phyloP scores from a whole-genome alignment of 2,329 filamentous ascomycete genomes.

The Torrubiellomyces zombiae region DNA sequence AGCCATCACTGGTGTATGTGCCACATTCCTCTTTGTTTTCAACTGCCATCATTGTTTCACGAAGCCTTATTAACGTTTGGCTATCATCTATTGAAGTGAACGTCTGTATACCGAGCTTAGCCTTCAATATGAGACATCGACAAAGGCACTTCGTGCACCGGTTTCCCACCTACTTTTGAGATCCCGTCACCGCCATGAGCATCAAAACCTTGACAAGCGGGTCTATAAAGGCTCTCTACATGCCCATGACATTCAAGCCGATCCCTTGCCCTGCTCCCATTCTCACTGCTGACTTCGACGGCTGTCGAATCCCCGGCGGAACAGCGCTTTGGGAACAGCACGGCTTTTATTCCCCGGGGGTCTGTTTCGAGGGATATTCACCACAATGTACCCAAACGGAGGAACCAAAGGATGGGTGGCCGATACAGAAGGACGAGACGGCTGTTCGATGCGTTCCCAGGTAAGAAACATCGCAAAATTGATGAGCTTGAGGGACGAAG shows the following conservation, averaged over 20 bases:
- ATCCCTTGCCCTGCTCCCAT: constrained; percentile 8
- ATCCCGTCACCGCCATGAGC: constrained; percentile 3
- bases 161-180: too few relatives aligned
- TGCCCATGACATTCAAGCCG: constrained; percentile 9
- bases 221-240: constrained; percentile 6
- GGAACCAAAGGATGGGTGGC: constrained; percentile 6
- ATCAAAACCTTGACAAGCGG: constrained; percentile 5
- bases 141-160: too few relatives aligned
- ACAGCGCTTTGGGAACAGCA: constrained; percentile 9
- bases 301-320: constrained; percentile 9
- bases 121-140: too few relatives aligned
- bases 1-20: too few relatives aligned
- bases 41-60: too few relatives aligned
- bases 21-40: too few relatives aligned
- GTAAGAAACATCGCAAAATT: too few relatives aligned
- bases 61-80: too few relatives aligned
- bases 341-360: constrained; percentile 15
- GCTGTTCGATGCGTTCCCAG: constrained; percentile 12
- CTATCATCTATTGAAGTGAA: too few relatives aligned
- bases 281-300: constrained; percentile 7
- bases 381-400: constrained; percentile 11
- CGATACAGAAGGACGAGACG: constrained; percentile 10
- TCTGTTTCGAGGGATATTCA: constrained; percentile 13
- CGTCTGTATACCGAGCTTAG: too few relatives aligned
- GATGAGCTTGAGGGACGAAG: too few relatives aligned